phyloP scores from a whole-genome alignment of 805 yeast genomes.

The Millerozyma acaciae region DNA sequence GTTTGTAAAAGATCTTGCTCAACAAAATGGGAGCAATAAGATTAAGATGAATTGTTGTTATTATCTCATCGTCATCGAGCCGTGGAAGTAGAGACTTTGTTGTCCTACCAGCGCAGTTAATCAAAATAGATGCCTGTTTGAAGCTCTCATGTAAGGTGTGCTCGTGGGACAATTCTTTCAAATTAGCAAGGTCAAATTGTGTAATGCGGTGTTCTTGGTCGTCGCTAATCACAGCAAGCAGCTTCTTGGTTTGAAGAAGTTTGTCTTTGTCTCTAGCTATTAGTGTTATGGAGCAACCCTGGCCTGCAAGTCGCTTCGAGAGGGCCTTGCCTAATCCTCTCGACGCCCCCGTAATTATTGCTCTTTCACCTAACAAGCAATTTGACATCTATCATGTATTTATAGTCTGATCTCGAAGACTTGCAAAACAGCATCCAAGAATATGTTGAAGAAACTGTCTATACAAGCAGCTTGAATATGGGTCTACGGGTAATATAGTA shows the following conservation, averaged over 20 bases:
- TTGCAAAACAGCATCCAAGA: not conserved
- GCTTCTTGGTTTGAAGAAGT: conserved; percentile 24
- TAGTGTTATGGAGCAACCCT: conserved; percentile 30
- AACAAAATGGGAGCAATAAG: conserved; percentile 58
- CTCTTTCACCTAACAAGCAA: conserved; percentile 16
- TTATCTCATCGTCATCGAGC: conserved; percentile 40
- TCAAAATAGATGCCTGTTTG: conserved; percentile 40
- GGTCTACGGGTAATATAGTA: not conserved
- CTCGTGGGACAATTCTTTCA: conserved; percentile 13
- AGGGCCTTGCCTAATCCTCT: conserved; percentile 35
- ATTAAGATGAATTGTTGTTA: conserved; percentile 49
- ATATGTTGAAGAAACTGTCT: not conserved
- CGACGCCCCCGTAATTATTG: conserved; percentile 40
- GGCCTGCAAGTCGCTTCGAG: conserved; percentile 21
- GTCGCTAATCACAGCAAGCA: conserved; percentile 11
- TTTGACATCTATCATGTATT: too few species aligned
- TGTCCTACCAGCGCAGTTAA: conserved; percentile 67
- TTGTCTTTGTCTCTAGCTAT: conserved; percentile 32
- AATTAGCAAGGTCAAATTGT: conserved; percentile 27
- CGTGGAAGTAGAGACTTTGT: conserved; percentile 49
- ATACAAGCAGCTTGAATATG: not conserved
- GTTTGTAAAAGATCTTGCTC: conserved; percentile 47
- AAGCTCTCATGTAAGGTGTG: conserved; percentile 20
- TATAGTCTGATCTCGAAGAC: not conserved
- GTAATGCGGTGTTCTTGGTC: conserved; percentile 29